Evolutionary conservation across 1,284 basidiomycete species (phyloP), one percentile per base, ranked within the genome.

Genomic region (Cryptococcus floricola): DNA sequence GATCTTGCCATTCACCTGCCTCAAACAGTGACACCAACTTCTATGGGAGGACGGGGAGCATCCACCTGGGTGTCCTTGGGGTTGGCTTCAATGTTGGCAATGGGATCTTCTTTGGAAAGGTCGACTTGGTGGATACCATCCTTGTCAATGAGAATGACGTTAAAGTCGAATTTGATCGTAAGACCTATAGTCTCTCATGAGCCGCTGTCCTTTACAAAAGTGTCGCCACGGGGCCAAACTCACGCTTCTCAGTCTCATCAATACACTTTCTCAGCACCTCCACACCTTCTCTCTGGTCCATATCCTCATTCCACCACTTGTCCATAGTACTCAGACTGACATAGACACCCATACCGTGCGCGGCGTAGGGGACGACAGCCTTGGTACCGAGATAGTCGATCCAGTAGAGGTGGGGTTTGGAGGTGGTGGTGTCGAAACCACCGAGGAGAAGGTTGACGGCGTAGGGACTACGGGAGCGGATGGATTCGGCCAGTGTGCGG

Each of bases 321-420:
- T 98, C 95, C 61, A 98, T 82, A 68, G 94, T 89, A 83, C 88
- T 87, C 67, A 98, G 80, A 19, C 86, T 87, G 74, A 98, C 95
- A 78, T 94, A 95, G 58, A 87, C 85, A 39, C 92, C 95, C 73
- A 98, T 94, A 1, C 95, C 96, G 73, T 98, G 95, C 0, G 93
- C 93, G 7, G 87, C 94, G 74, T 94, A 98, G 0, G 94, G 93
- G 5, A 98, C 89, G 50, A 86, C 83, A 2, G 86, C 85, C 68
- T 89, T 82, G 8, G 95, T 96, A 39, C 95, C 95, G 45, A 96
- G 82, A 74, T 96, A 93, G 79, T 98, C 95, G 61, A 97, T 81
- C 93, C 94, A 98, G 80, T 94, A 97, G 5, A 98, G 82, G 62
- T 88, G 86, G 4, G 81, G 92, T 16, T 72, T 64, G 10, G 69